Evolutionary conservation across 768 basidiomycete species (phyloP), one percentile per base, ranked within the genome.

Genomic region (Pleurotus sapidus): DNA sequence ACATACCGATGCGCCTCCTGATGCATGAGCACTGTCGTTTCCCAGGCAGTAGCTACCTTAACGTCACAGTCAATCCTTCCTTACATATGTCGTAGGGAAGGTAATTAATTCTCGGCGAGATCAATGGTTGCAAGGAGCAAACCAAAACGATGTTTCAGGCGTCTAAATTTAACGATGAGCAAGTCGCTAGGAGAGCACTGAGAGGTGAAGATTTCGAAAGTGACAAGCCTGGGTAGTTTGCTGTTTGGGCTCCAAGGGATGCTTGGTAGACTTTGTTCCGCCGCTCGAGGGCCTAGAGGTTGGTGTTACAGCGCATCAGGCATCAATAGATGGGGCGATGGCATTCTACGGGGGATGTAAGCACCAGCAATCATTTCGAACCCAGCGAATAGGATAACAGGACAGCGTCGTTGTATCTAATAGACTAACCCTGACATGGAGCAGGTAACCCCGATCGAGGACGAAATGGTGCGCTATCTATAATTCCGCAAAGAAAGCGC

Each of bases 401-500:
- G 43, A 8, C 43, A 45, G 15, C 43, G 30, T 34, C 30, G 30
- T 9, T 34, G 30, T 11, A 11, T 34, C 30, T 34, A 34, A 34
- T 34, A 7, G 30, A 11, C 30, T 34, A 34, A 11, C 30, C 8
- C 30, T 34, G 30, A 34, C 30, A 34, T 34, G 9, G 30, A 34
- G 30, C 30, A 9, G 8, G 11, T 11, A 11, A 34, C 30, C 30
- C 30, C 30, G 30, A 34, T 34, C 30, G 30, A 34, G 30, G 30
- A 34, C 30, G 11, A 34, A 34, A 34, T 11, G 30, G 9, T 34
- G 30, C 30, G 30, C 30, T 11, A 34, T 69, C 65, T 73, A 89
- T 59, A 92, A 70, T 46, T 78, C 87, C 46, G 82, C 79, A 64
- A 91, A 92, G 70, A 91, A 92, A 17, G 81, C 75, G 8, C 75